Evolutionary conservation across 2,329 filamentous ascomycete genomes (phyloP).

Genomic region (Trichoderma cornu-damae): DNA sequence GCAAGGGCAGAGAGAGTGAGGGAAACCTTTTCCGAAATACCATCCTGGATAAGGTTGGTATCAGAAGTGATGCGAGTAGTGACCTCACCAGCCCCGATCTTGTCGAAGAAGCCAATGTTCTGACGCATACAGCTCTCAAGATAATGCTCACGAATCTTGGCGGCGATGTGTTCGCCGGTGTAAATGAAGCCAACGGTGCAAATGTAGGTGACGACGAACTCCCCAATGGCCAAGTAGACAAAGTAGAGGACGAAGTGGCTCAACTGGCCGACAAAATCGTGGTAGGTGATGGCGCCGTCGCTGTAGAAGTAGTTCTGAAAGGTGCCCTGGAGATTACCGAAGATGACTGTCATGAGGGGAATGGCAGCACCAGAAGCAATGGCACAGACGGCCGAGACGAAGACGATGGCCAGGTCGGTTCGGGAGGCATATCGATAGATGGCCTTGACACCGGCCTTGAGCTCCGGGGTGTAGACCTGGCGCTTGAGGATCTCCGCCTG

Average conservation of each 20-base stretch:
- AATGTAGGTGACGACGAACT: constrained; percentile 74
- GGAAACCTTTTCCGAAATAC: constrained; percentile 84
- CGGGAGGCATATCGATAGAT: constrained; percentile 67
- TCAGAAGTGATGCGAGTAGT: constrained; percentile 92
- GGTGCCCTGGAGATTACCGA: constrained; percentile 67
- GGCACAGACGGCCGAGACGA: constrained; percentile 56
- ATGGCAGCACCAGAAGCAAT: constrained; percentile 70
- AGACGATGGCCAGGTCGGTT: constrained; percentile 60
- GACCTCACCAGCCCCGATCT: constrained; percentile 86
- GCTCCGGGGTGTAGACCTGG: constrained; percentile 61
- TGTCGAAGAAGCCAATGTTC: constrained; percentile 91
- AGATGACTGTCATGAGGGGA: constrained; percentile 76
- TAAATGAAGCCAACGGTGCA: constrained; percentile 88
- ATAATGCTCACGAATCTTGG: constrained; percentile 77
- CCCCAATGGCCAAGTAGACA: constrained; percentile 74
- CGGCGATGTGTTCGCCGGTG: constrained; percentile 71
- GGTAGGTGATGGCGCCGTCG: constrained; percentile 39
- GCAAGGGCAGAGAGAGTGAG: constrained; percentile 71
- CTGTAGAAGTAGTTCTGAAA: constrained; percentile 52
- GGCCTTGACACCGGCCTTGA: constrained; percentile 58
- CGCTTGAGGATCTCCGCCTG: constrained; percentile 63
- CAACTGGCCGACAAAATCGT: constrained; percentile 57
- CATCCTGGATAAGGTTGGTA: constrained; percentile 89
- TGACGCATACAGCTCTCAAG: constrained; percentile 78
- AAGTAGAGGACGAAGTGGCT: constrained; percentile 70